Evolutionary conservation across 805 yeast species (phyloP), one percentile per base, ranked within the genome.

Genomic region (Candida patagonica): DNA sequence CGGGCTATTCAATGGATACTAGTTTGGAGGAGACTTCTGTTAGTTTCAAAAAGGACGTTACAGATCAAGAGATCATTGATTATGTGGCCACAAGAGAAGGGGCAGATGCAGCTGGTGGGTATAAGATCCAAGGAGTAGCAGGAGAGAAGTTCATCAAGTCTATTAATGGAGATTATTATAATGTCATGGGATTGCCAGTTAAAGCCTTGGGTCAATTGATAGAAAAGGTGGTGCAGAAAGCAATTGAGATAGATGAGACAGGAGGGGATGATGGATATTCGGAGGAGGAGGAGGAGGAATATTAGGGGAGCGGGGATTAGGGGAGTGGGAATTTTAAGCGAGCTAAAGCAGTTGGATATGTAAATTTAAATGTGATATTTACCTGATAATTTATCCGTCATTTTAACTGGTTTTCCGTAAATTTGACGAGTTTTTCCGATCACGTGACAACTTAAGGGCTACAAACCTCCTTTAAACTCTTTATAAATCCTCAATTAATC

Each of bases 151-250:
- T 89, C 46, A 74, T 92, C 47, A 59, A 66, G 16, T 60, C 62
- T 12, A 70, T 87, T 9, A 67, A 68, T 1, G 98, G 98, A 0
- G 97, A 89, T 56, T 84, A 73, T 54, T 76, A 70, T 59, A 89
- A 86, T 55, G 82, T 85, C 10, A 89, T 89, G 3, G 98, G 98
- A 0, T 62, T 89, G 41, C 97, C 98, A 1, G 72, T 76, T 20
- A 67, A 70, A 33, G 65, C 61, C 26, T 76, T 89, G 0, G 73
- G 71, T 52, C 53, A 56, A 38, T 55, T 75, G 42, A 53, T 76
- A 16, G 37, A 43, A 30, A 41, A 41, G 41, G 32, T 47, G 8
- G 15, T 47, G 8, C 13, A 23, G 4, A 20, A 37, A 25, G 47
- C 45, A 12, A 38, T 24, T 34, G 31, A 37, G 10, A 20, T 38